These are phyloP conservation scores for Glutinoglossum americanum DNA, from an alignment of 495 filamentous ascomycete genomes.

Conservation along the genomic window DNA sequence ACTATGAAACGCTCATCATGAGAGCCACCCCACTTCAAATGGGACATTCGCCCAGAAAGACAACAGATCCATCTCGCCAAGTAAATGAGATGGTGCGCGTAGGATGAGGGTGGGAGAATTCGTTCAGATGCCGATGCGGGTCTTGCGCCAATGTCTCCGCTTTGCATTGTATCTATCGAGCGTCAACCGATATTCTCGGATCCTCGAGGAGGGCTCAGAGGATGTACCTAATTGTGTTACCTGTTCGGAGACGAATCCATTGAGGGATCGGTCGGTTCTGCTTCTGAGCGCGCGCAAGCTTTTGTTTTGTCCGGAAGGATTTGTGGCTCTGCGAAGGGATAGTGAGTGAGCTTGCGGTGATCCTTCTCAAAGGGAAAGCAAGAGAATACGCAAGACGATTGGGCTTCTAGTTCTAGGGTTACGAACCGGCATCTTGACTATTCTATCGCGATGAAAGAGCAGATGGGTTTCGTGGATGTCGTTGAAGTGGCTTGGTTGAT, in stretches of 20 bases:
- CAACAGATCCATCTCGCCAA: not conserved
- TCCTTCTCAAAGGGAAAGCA: not conserved
- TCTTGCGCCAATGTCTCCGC: constrained; percentile 99
- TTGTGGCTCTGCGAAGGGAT: constrained; percentile 1
- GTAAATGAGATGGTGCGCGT: not conserved
- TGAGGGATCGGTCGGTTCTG: constrained; percentile 98
- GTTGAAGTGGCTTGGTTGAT: not conserved
- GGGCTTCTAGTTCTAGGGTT: not conserved
- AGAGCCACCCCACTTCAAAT: not conserved
- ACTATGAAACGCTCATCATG: not conserved
- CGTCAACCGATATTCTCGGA: constrained; percentile 5
- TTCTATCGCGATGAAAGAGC: not conserved
- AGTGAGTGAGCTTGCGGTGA: not conserved
- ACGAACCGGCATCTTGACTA: constrained; percentile 6
- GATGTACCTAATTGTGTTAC: constrained; percentile 92
- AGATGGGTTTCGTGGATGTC: not conserved
- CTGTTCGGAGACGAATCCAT: constrained; percentile 95
- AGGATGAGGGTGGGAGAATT: not conserved
- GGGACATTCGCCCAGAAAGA: not conserved
- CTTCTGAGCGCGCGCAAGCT: constrained; percentile 99
- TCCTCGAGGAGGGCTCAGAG: not conserved
- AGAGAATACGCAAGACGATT: not conserved
- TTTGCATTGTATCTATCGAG: constrained; percentile 87
- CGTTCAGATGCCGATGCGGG: constrained; percentile 72
- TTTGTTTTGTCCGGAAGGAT: constrained; percentile 44